A percentile compares a stretch with the other conserved stretches of the same genome.
phyloP scores from a whole-genome alignment of 768 basidiomycete species.

The Kwoniella botswanensis region DNA sequence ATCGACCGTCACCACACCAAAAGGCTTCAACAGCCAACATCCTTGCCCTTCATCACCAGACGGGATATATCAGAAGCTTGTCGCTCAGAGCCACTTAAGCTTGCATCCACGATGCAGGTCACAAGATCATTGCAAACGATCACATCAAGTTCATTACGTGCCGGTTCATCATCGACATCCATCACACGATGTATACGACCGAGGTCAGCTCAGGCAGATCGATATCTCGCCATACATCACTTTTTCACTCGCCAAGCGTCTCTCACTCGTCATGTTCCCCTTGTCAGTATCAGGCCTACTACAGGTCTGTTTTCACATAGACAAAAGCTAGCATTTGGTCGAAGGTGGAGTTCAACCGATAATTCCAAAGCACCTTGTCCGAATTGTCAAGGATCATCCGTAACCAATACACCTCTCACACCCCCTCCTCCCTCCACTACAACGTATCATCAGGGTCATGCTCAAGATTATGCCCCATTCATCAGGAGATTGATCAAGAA shows the following conservation, averaged over 20 bases:
- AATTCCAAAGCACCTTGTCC: slow-evolving; percentile 24
- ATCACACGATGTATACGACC: slow-evolving; percentile 6
- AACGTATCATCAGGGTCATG: slow-evolving; percentile 29
- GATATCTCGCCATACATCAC: slow-evolving; percentile 45
- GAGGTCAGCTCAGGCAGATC: slow-evolving; percentile 35
- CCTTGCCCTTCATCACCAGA: not conserved
- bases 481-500: slow-evolving; percentile 50
- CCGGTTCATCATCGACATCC: slow-evolving; percentile 5
- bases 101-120: slow-evolving; percentile 22
- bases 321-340: not conserved
- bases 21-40: slow-evolving; percentile 10
- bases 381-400: slow-evolving; percentile 26
- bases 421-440: slow-evolving; percentile 16
- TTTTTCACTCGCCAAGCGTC: slow-evolving; percentile 51
- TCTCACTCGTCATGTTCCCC: not conserved
- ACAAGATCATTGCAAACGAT: slow-evolving; percentile 21
- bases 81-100: not conserved
- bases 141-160: slow-evolving; percentile 14
- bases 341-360: slow-evolving; percentile 12
- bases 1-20: not conserved
- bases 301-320: not conserved
- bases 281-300: not conserved
- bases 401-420: slow-evolving; percentile 17
- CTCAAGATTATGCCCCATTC: slow-evolving; percentile 56
- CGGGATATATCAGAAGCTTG: not conserved